Evolutionary conservation across 2,329 filamentous ascomycete species (phyloP).

Genomic region (Ophiostoma montium): DNA sequence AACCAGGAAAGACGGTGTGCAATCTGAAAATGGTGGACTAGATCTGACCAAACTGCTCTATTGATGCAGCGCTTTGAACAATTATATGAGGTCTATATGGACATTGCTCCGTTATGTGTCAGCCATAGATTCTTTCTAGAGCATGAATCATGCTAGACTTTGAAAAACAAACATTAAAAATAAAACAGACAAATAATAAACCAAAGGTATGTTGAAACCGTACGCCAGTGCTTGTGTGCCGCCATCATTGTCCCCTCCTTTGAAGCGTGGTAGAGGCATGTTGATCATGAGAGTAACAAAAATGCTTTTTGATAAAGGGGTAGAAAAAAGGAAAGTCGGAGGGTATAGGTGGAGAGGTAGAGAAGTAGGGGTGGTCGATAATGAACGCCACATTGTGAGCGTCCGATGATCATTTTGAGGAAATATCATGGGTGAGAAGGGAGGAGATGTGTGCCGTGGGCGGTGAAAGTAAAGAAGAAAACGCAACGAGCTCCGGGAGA

Average conservation of each 20-base stretch:
- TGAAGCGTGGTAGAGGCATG: neutral
- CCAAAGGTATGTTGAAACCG: constrained; percentile 16
- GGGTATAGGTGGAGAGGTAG: neutral
- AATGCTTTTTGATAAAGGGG: constrained; percentile 8
- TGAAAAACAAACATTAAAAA: neutral
- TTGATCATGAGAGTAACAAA: constrained; percentile 12
- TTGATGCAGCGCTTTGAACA: too few species aligned
- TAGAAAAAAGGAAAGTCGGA: neutral
- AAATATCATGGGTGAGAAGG: neutral
- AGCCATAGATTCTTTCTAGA: neutral
- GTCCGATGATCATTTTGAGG: too few species aligned
- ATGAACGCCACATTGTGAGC: too few species aligned
- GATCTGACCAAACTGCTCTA: too few species aligned
- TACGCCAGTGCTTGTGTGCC: constrained; percentile 14
- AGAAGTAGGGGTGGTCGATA: too few species aligned
- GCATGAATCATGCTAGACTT: neutral
- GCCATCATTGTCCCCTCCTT: constrained; percentile 8
- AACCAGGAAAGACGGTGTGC: too few species aligned
- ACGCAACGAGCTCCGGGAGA: constrained; percentile 1
- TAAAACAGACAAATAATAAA: constrained; percentile 4
- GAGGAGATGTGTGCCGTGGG: neutral
- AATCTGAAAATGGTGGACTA: too few species aligned
- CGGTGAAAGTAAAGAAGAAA: neutral
- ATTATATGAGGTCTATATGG: too few species aligned
- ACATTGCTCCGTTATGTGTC: neutral